Evolutionary conservation across 176 grass and related monocot species (phyloP).

Genomic region (Dendrocalamus sinicus): DNA sequence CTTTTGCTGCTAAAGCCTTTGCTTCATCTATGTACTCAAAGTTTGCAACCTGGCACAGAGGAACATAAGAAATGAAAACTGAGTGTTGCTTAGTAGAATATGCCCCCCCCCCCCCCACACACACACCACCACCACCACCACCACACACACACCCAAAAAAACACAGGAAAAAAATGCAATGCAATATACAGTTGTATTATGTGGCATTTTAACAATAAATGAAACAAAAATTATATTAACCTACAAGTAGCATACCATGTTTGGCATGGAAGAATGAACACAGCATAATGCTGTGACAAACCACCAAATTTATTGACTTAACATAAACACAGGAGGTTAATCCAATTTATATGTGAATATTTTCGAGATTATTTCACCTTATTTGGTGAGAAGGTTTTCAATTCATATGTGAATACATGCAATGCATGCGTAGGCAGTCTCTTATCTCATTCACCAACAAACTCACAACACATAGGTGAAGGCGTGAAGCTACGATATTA

Average conservation of each 20-base stretch:
- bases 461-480: neutral
- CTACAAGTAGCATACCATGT: neutral
- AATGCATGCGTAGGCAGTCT: neutral
- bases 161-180: neutral
- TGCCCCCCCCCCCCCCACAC: neutral
- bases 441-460: neutral
- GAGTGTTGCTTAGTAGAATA: conserved; percentile 23
- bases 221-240: neutral
- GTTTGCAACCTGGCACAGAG: conserved; percentile 74
- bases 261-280: neutral
- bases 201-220: conserved; percentile 22
- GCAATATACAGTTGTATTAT: conserved; percentile 22
- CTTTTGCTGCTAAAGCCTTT: conserved; percentile 86
- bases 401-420: neutral
- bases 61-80: conserved; percentile 37
- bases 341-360: neutral
- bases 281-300: neutral
- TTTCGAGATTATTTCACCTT: neutral
- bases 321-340: neutral
- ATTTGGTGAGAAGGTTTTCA: neutral
- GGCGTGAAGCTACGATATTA: neutral
- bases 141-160: neutral
- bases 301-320: neutral
- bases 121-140: too few species aligned
- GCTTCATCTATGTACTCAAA: conserved; percentile 96